A percentile compares a stretch with the other conserved stretches of the same genome.
Evolutionary conservation across 169 alveolate species (phyloP).

Genomic region (Plasmodium adleri): DNA sequence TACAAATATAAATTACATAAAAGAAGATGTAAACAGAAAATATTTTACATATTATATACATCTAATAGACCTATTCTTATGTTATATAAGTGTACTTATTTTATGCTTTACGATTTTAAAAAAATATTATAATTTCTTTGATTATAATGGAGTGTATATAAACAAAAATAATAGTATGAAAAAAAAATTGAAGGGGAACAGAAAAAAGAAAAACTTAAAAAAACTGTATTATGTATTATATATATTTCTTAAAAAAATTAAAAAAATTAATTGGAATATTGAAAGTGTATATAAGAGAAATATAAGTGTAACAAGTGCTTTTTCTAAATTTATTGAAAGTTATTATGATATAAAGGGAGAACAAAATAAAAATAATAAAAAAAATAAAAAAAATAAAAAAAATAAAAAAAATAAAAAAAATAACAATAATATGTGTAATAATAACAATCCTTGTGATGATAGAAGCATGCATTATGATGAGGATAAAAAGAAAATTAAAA

Average conservation of each 20-base stretch:
- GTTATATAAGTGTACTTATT: conserved; percentile 41
- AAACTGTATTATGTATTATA: conserved; percentile 15
- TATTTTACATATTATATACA: conserved; percentile 48
- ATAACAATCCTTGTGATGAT: neutral
- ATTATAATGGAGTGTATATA: conserved; percentile 3
- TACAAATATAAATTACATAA: conserved; percentile 9
- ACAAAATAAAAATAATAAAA: neutral
- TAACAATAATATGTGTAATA: neutral
- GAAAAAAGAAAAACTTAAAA: conserved; percentile 13
- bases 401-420: too few relatives aligned
- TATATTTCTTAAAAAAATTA: conserved; percentile 44
- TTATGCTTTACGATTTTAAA: conserved; percentile 31
- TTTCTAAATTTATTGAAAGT: conserved; percentile 17
- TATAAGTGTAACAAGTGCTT: neutral
- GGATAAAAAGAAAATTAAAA: neutral
- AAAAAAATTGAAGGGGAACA: neutral
- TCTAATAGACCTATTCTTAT: conserved; percentile 34
- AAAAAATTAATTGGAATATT: conserved; percentile 47
- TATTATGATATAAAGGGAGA: conserved; percentile 9
- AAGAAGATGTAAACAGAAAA: conserved; percentile 5
- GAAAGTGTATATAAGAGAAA: conserved; percentile 46
- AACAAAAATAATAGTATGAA: conserved; percentile 4
- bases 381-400: neutral
- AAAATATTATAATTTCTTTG: conserved; percentile 37
- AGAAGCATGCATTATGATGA: neutral